phyloP scores from a whole-genome alignment of 176 grass and related monocot species.

The Olyra latifolia region DNA sequence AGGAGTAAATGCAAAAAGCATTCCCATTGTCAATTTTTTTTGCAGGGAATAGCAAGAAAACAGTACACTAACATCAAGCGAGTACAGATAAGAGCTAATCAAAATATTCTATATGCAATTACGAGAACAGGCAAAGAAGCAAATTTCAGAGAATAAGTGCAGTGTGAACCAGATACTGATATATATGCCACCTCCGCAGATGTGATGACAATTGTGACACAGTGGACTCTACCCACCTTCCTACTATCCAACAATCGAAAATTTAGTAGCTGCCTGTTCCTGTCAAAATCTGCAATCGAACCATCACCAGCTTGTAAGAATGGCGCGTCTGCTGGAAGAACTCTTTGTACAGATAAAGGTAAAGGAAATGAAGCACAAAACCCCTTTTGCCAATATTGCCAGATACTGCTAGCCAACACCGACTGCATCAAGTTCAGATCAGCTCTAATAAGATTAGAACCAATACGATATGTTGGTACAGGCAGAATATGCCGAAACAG shows the following conservation, averaged over 20 bases:
- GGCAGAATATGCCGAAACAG: slow-evolving; percentile 57
- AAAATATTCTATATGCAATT: slow-evolving; percentile 11
- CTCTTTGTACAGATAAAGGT: slow-evolving; percentile 89
- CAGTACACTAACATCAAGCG: not conserved
- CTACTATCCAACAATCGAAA: slow-evolving; percentile 56
- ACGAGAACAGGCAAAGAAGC: not conserved
- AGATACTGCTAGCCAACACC: slow-evolving; percentile 64
- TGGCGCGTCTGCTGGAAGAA: slow-evolving; percentile 72
- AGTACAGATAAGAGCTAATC: slow-evolving; percentile 11
- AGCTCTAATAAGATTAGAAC: slow-evolving; percentile 83
- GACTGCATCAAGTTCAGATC: slow-evolving; percentile 72
- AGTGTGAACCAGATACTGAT: slow-evolving; percentile 38
- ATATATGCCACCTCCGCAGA: slow-evolving; percentile 29
- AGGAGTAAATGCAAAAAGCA: slow-evolving; percentile 22
- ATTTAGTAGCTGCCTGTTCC: slow-evolving; percentile 55
- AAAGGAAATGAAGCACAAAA: slow-evolving; percentile 88
- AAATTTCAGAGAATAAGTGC: not conserved
- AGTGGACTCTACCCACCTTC: slow-evolving; percentile 49
- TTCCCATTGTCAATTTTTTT: slow-evolving; percentile 2
- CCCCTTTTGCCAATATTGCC: slow-evolving; percentile 97
- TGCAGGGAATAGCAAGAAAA: not conserved
- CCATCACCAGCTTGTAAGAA: slow-evolving; percentile 65
- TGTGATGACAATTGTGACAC: slow-evolving; percentile 13
- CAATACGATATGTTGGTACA: slow-evolving; percentile 72
- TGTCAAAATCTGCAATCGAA: slow-evolving; percentile 70